phyloP scores from a whole-genome alignment of 2,329 filamentous ascomycete genomes.

The Pseudogymnoascus sp. region DNA sequence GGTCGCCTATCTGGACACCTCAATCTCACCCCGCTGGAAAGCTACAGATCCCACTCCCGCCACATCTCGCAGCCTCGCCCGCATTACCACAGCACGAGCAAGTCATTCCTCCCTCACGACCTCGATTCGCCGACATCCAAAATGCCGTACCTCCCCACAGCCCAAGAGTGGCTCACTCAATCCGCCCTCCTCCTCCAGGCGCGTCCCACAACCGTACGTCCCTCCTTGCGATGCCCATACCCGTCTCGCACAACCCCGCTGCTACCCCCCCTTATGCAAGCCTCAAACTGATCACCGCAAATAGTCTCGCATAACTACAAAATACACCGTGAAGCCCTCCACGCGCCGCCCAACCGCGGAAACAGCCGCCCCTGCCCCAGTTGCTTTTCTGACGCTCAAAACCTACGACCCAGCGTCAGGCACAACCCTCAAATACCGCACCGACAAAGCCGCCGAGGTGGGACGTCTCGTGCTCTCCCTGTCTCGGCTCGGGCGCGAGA shows the following conservation, averaged over 20 bases:
- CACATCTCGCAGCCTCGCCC: background rate
- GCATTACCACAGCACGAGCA: background rate
- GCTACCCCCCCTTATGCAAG: conserved; percentile 14
- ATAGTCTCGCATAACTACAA: conserved; percentile 85
- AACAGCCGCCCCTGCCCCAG: conserved; percentile 36
- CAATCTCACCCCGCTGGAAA: conserved; percentile 4
- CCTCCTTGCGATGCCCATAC: conserved; percentile 6
- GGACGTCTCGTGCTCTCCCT: conserved; percentile 69
- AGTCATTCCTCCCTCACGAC: background rate
- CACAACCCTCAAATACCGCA: conserved; percentile 81
- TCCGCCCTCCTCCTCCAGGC: conserved; percentile 80
- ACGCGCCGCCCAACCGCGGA: conserved; percentile 21
- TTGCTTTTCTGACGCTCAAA: conserved; percentile 73
- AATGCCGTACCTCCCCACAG: conserved; percentile 77
- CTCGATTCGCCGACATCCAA: conserved; percentile 19
- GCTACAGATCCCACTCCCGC: background rate
- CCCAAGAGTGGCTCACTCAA: conserved; percentile 86
- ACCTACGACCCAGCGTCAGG: conserved; percentile 81
- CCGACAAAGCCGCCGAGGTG: conserved; percentile 85
- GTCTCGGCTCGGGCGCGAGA: conserved; percentile 65
- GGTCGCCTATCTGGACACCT: conserved; percentile 8
- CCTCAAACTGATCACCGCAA: background rate
- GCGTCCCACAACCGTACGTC: conserved; percentile 70
- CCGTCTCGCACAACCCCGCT: background rate
- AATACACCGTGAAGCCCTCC: conserved; percentile 65